Evolutionary conservation across 805 yeast genomes (phyloP).

Genomic region (Kazachstania psychrophila): DNA sequence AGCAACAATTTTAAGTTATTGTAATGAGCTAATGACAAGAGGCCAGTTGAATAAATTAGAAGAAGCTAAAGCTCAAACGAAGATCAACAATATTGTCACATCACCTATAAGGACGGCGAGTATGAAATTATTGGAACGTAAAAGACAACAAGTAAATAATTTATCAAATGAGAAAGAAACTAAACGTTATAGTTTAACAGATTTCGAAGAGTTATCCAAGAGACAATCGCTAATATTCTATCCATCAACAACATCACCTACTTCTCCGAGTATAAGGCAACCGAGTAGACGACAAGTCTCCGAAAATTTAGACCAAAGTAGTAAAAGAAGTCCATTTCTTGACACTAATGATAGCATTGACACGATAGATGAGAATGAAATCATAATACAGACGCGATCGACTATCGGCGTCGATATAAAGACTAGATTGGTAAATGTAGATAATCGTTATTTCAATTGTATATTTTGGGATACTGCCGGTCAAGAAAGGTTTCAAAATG

Average conservation of each 20-base stretch:
- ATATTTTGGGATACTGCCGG: constrained; percentile 46
- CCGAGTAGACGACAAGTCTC: no score
- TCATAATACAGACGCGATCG: constrained; percentile 31
- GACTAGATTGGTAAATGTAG: constrained; percentile 36
- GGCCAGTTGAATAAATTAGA: constrained; percentile 10
- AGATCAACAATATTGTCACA: constrained; percentile 5
- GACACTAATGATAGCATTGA: constrained; percentile 7
- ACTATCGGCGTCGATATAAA: constrained; percentile 42
- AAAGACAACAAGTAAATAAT: neutral
- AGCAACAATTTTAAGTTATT: constrained; percentile 37
- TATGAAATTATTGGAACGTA: constrained; percentile 1
- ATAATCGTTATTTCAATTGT: constrained; percentile 36
- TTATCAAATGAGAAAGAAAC: constrained; percentile 5
- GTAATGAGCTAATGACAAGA: constrained; percentile 30
- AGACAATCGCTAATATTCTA: constrained; percentile 8
- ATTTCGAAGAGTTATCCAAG: constrained; percentile 26
- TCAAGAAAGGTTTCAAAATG: constrained; percentile 40
- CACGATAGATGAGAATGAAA: constrained; percentile 11
- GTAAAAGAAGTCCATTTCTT: no score
- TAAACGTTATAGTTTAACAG: constrained; percentile 28
- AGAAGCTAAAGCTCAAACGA: no score
- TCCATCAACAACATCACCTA: neutral
- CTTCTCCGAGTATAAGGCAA: neutral
- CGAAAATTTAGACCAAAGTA: no score
- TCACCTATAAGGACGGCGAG: constrained; percentile 4